phyloP scores from a whole-genome alignment of 139 green algal species.

The Tetradesmus obliquus region DNA sequence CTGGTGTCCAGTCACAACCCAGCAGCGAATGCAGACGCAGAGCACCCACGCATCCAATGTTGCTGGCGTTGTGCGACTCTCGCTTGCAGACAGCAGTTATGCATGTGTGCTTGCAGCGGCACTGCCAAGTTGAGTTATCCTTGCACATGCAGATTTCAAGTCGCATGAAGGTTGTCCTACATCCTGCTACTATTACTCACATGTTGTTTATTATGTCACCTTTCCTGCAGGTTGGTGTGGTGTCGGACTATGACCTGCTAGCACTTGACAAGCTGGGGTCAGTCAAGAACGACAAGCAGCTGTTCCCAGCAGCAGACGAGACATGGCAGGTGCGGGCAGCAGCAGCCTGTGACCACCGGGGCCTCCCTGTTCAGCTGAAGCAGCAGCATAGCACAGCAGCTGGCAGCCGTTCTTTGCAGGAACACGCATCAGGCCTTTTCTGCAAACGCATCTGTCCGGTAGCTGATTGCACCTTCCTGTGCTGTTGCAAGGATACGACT shows the following conservation, averaged over 20 bases:
- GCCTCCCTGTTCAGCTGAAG: not conserved
- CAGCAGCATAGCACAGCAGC: not conserved
- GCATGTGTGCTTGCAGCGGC: not conserved
- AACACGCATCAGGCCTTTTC: too few species aligned
- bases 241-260: conserved; percentile 89
- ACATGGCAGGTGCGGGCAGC: conserved; percentile 59
- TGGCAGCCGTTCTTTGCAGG: not conserved
- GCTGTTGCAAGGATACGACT: too few species aligned
- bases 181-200: not conserved
- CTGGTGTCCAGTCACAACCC: not conserved
- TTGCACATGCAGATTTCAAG: not conserved
- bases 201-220: not conserved
- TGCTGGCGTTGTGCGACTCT: too few species aligned
- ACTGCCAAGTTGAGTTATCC: not conserved
- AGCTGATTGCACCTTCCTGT: too few species aligned
- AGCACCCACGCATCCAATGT: too few species aligned
- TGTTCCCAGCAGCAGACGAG: conserved; percentile 72
- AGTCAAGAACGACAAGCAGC: conserved; percentile 53
- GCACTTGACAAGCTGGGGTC: conserved; percentile 75
- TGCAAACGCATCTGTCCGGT: too few species aligned
- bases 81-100: too few species aligned
- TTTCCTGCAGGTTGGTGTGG: conserved; percentile 71
- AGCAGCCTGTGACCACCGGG: not conserved
- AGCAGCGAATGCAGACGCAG: too few species aligned
- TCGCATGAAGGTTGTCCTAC: not conserved